Evolutionary conservation across 2,329 filamentous ascomycete species (phyloP), one percentile per base, ranked within the genome.

Genomic region (Trichoderma hamatum): DNA sequence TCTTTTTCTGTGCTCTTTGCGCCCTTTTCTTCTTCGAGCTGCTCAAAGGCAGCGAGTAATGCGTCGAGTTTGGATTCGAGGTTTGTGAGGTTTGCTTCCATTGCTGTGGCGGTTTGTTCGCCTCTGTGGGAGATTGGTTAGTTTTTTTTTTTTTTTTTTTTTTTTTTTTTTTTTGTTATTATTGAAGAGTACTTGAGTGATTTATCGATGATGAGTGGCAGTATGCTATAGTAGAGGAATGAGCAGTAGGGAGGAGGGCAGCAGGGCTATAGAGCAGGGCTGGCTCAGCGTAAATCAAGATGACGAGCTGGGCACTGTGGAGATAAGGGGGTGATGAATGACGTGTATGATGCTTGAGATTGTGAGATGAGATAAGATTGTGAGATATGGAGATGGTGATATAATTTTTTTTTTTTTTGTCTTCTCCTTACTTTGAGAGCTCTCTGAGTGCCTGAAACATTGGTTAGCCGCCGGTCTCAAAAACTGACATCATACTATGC

Each of bases 61-160:
- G 81, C 82, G 70, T 88, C 85, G n/a, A 89, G 81, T 74, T 83
- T 86, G 73, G 78, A 80, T 76, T 88, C 86, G 24, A 89, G 80
- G 39, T 74, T 83, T 10, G 81, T 80, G 61, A 89, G 80, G 72
- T 84, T 85, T 2, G 82, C 79, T 74, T 89, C 86, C 21, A 89
- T 82, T 34, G 81, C 81, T 13, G 82, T 75, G 52, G 86, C 86
- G 4, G 86, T 79, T 72, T 86, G 83, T 70, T 89, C 86, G 72
- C 86, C 86, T 73, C 84, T 87, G 70, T 68, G 4, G 21, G 46
- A 16, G 10, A 62, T 9, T 43, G 39, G 58, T 26, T 36, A 24
- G 30, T 28, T 65, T 1, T n/a, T n/a, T n/a, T n/a, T n/a, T 32
- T 62, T 43, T 32, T 56, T 49, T 2, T 13, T 19, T 0, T 46